Evolutionary conservation across 2,329 filamentous ascomycete species (phyloP).

Genomic region (Podosphaera xanthii): DNA sequence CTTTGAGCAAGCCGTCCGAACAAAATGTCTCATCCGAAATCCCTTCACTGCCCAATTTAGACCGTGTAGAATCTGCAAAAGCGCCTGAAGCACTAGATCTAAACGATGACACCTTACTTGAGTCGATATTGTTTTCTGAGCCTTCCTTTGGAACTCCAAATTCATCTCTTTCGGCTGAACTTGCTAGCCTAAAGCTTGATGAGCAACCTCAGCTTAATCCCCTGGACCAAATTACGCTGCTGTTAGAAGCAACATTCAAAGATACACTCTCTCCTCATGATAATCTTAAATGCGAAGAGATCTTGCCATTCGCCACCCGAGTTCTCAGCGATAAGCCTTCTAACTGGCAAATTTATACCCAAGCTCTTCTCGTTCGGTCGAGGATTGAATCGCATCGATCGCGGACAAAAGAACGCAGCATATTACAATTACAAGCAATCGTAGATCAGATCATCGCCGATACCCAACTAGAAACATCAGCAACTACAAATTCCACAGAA

Average conservation of each 20-base stretch:
- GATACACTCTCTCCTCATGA: slow-evolving; percentile 70
- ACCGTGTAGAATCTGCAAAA: slow-evolving; percentile 11
- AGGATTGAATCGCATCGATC: slow-evolving; percentile 75
- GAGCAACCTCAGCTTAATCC: slow-evolving; percentile 63
- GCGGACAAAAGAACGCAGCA: slow-evolving; percentile 67
- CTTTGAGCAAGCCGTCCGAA: slow-evolving; percentile 37
- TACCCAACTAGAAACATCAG: slow-evolving; percentile 23
- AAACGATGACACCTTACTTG: slow-evolving; percentile 82
- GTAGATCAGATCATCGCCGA: slow-evolving; percentile 90
- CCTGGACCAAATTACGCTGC: slow-evolving; percentile 72
- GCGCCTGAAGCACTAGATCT: slow-evolving; percentile 49
- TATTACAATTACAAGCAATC: slow-evolving; percentile 81
- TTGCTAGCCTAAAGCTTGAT: slow-evolving; percentile 48
- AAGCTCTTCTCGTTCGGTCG: slow-evolving; percentile 72
- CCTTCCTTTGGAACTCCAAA: slow-evolving; percentile 17
- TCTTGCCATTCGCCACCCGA: slow-evolving; percentile 70
- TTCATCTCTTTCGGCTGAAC: slow-evolving; percentile 31
- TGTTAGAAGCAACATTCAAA: slow-evolving; percentile 71
- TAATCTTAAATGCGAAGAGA: slow-evolving; percentile 77
- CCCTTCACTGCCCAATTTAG: slow-evolving; percentile 6
- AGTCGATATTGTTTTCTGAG: slow-evolving; percentile 60
- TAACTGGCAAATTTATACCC: slow-evolving; percentile 96
- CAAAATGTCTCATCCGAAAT: slow-evolving; percentile 3
- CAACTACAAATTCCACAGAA: slow-evolving; percentile 13
- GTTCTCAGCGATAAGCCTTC: slow-evolving; percentile 74